These are phyloP conservation scores for Elaeis guineensis DNA, from an alignment of 176 grass and related monocot genomes.

Conservation along the genomic window DNA sequence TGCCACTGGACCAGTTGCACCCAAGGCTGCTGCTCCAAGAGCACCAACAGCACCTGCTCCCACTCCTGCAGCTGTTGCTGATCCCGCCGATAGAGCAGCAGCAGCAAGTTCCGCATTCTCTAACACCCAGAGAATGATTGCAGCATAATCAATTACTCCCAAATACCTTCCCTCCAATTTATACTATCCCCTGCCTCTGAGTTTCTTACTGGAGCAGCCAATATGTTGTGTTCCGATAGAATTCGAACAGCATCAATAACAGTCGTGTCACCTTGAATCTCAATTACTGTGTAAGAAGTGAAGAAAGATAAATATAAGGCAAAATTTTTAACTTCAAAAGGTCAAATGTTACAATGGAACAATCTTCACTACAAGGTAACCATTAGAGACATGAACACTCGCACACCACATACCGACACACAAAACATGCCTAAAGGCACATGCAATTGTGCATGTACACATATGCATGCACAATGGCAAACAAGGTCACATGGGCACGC, in stretches of 20 bases:
- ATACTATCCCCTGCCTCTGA: conserved; percentile 26
- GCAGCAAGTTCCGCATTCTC: conserved; percentile 67
- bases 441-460: too few relatives aligned
- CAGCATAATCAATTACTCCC: conserved; percentile 68
- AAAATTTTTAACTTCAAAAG: too few relatives aligned
- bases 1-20: conserved; percentile 37
- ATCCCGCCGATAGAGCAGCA: conserved; percentile 40
- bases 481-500: too few relatives aligned
- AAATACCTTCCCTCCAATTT: conserved; percentile 70
- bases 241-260: conserved; percentile 62
- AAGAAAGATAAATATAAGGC: too few relatives aligned
- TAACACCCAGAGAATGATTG: conserved; percentile 72
- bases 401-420: too few relatives aligned
- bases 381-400: too few relatives aligned
- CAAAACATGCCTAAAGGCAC: too few relatives aligned
- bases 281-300: conserved; percentile 43
- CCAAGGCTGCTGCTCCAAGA: conserved; percentile 29
- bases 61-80: conserved; percentile 41
- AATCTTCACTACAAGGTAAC: too few relatives aligned
- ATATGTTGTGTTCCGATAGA: conserved; percentile 73
- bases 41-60: conserved; percentile 44
- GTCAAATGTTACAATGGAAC: too few relatives aligned
- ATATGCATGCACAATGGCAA: too few relatives aligned
- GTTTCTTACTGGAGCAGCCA: conserved; percentile 69
- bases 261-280: conserved; percentile 61